Conservation (phyloP, 345 rosid species). For the Brassica juncea region DNA sequence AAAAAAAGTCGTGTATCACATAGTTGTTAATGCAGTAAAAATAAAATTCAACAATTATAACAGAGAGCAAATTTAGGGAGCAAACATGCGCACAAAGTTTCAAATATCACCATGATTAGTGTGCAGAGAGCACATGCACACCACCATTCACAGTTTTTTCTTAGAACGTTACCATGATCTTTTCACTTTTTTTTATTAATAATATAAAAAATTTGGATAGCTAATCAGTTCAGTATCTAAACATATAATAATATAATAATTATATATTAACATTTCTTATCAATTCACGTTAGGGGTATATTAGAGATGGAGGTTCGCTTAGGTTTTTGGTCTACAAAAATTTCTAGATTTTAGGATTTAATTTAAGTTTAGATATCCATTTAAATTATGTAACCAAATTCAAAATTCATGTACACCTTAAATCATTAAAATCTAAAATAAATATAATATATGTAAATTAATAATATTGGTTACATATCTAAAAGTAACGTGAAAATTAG, state of each 20-base stretch:
- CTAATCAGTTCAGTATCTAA: neutral
- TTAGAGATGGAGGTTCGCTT: too few relatives aligned
- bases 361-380: too few relatives aligned
- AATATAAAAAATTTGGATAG: neutral
- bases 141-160: constrained; percentile 4
- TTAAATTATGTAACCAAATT: too few relatives aligned
- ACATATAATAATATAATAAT: neutral
- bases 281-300: too few relatives aligned
- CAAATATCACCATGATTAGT: constrained; percentile 32
- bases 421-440: too few relatives aligned
- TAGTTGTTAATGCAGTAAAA: constrained; percentile 1
- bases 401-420: too few relatives aligned
- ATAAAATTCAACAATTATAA: neutral
- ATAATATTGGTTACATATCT: too few relatives aligned
- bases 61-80: constrained; percentile 33
- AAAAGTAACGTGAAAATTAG: too few relatives aligned
- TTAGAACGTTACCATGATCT: neutral
- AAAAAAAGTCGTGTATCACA: neutral
- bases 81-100: constrained; percentile 37
- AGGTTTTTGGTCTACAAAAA: too few relatives aligned
- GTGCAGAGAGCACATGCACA: constrained; percentile 31
- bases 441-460: too few relatives aligned
- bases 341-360: too few relatives aligned
- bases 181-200: neutral
- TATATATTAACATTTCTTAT: neutral